Percentiles rank a stretch among this genome's conserved stretches.
Conservation (phyloP, 129 eudicot species). For the Flaveria linearis region DNA sequence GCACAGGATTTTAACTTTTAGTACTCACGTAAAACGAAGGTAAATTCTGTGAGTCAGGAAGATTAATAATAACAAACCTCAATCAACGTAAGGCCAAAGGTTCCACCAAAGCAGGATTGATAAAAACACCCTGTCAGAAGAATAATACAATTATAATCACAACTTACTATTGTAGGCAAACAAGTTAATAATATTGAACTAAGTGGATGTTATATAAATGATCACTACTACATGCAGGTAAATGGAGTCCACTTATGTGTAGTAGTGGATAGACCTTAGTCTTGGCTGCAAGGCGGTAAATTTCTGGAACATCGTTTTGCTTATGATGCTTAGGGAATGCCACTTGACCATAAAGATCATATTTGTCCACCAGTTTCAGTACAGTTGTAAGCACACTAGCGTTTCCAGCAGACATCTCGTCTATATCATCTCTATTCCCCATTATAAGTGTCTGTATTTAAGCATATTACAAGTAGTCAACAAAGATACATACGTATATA, state of each 20-base stretch:
- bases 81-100: constrained; percentile 90
- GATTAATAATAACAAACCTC: constrained; percentile 57
- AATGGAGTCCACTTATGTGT: neutral
- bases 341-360: constrained; percentile 90
- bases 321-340: constrained; percentile 96
- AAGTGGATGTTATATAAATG: too few species aligned
- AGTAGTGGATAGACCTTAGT: constrained; percentile 57
- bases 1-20: neutral
- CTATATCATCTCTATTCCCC: constrained; percentile 95
- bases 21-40: neutral
- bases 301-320: constrained; percentile 90
- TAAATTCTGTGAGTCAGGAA: neutral
- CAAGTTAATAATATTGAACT: neutral
- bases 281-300: constrained; percentile 80
- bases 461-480: constrained; percentile 10
- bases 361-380: constrained; percentile 72
- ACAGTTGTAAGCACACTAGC: constrained; percentile 80
- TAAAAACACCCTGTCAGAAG: constrained; percentile 75
- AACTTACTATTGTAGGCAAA: constrained; percentile 18
- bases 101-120: constrained; percentile 91
- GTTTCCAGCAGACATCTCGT: constrained; percentile 77
- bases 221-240: too few species aligned
- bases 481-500: constrained; percentile 4
- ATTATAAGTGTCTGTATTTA: constrained; percentile 72
- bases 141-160: constrained; percentile 2